A percentile compares a stretch with the other conserved stretches of the same genome.
These are phyloP conservation scores for Aspergillus fumigatus DNA, from an alignment of 2,329 filamentous ascomycete species.

Conservation along the genomic window DNA sequence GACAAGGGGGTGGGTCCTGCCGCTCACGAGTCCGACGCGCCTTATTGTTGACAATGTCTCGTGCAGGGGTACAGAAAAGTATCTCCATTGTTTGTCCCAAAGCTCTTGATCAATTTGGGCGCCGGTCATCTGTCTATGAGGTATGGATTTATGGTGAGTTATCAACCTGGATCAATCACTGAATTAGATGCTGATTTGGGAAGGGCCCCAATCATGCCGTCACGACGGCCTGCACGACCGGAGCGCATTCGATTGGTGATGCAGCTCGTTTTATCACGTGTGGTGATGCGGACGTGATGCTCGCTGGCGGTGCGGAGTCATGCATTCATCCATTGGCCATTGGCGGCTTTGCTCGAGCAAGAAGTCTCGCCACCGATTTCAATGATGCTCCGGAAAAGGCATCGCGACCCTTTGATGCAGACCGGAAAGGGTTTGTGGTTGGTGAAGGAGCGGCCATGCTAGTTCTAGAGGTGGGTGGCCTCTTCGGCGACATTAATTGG, in stretches of 20 bases:
- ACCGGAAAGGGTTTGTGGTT: conserved; percentile 82
- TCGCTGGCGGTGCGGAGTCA: conserved; percentile 91
- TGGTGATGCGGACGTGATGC: conserved; percentile 90
- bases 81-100: conserved; percentile 88
- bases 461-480: conserved; percentile 62
- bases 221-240: conserved; percentile 94
- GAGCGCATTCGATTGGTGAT: conserved; percentile 90
- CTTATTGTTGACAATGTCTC: background rate
- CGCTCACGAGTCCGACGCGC: background rate
- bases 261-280: conserved; percentile 87
- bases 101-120: conserved; percentile 88
- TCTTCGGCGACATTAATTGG: background rate
- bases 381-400: conserved; percentile 67
- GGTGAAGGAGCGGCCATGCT: conserved; percentile 86
- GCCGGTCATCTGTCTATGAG: conserved; percentile 94
- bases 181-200: background rate
- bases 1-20: conserved; percentile 60
- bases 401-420: conserved; percentile 81
- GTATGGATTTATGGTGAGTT: conserved; percentile 65
- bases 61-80: conserved; percentile 85
- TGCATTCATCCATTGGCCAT: conserved; percentile 94
- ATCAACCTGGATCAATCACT: background rate
- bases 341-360: conserved; percentile 82
- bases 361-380: conserved; percentile 77
- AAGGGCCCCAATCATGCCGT: conserved; percentile 86